Evolutionary conservation across 306 rosid species (phyloP).

Genomic region (Boehmeria nivea): DNA sequence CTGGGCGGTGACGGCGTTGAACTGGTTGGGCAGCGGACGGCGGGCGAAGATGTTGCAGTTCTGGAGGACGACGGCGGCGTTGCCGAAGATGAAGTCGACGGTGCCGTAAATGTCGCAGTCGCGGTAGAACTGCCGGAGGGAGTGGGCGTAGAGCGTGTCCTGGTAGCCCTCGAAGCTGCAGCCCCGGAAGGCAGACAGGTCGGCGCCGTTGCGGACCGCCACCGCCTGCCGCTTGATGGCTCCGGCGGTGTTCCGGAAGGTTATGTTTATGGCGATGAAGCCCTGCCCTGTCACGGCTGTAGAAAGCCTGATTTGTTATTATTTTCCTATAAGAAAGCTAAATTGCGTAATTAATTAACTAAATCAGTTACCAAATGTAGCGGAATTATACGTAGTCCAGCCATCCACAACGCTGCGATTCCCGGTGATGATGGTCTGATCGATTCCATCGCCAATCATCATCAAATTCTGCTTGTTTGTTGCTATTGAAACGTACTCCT

Average conservation of each 20-base stretch:
- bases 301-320: no score
- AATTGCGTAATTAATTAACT: no score
- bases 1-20: conserved; percentile 51
- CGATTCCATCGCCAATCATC: conserved; percentile 17
- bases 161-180: conserved; percentile 61
- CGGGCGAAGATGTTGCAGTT: conserved; percentile 36
- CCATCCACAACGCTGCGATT: conserved; percentile 15
- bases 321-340: neutral
- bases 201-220: conserved; percentile 45
- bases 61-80: conserved; percentile 46
- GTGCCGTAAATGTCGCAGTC: conserved; percentile 53
- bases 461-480: conserved; percentile 8
- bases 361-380: conserved; percentile 23
- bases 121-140: conserved; percentile 48
- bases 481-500: conserved; percentile 10
- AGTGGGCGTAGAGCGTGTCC: conserved; percentile 51
- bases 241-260: conserved; percentile 51
- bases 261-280: conserved; percentile 53
- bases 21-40: conserved; percentile 40
- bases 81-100: conserved; percentile 57
- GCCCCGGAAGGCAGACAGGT: conserved; percentile 39
- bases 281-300: conserved; percentile 44
- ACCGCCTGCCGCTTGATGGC: conserved; percentile 45
- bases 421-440: conserved; percentile 13
- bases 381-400: conserved; percentile 16